A percentile compares a stretch with the other conserved stretches of the same genome.
Conservation (phyloP, 164 flowering plant genomes). For the Malania oleifera region DNA sequence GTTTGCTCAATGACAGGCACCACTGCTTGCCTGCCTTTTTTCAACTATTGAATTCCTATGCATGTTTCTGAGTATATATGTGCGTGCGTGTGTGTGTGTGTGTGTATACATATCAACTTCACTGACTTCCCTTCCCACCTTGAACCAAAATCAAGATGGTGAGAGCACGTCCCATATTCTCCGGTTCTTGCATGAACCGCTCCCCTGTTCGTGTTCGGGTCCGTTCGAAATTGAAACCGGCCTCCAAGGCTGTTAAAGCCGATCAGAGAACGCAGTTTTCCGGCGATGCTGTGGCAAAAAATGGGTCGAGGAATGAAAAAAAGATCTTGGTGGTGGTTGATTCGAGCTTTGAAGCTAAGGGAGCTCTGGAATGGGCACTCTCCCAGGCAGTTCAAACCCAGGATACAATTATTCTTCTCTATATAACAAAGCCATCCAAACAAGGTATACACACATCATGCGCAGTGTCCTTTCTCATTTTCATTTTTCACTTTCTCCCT, state of each 20-base stretch:
- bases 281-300: neutral
- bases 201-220: constrained; percentile 12
- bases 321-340: constrained; percentile 41
- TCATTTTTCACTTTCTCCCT: neutral
- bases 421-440: constrained; percentile 15
- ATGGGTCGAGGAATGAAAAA: constrained; percentile 12
- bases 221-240: constrained; percentile 9
- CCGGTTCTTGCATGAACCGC: constrained; percentile 9
- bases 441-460: no score
- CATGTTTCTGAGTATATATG: no score
- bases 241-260: neutral
- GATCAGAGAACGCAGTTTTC: constrained; percentile 15
- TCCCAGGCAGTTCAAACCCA: constrained; percentile 30
- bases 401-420: constrained; percentile 32
- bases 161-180: constrained; percentile 6
- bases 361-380: constrained; percentile 45
- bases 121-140: no score
- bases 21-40: neutral
- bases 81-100: no score
- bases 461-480: no score
- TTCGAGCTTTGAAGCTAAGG: constrained; percentile 31
- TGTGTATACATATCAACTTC: no score
- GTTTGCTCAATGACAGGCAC: neutral
- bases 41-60: no score
- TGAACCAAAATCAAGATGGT: constrained; percentile 5